Base-by-base conservation (phyloP, 1,139 yeast species). In the Meyerozyma carpophila region DNA sequence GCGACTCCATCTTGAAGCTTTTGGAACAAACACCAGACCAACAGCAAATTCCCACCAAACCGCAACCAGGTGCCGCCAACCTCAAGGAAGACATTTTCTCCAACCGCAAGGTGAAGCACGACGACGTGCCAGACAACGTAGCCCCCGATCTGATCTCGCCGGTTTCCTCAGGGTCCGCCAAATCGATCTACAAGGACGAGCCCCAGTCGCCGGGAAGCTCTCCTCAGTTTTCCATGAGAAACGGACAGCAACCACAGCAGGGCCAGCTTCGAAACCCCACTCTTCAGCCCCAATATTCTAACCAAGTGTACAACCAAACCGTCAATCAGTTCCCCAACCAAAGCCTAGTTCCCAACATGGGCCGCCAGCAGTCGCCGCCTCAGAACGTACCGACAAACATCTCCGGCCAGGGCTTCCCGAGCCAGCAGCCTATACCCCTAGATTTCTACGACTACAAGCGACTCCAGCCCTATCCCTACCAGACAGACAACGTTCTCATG, bases 201-300 rank as follows among this genome's bases (percentile, higher is more conserved):
- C 70, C 74, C 0, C 75, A 70, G 42, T 70, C 75, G 5, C 77
- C 77, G 1, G 70, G 65, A 39, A 66, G 75, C 0, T 68, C 75
- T 1, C 75, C 75, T 0, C 34, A 31, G 21, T 31, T n/a, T 14
- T 13, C 34, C 9, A 13, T 31, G 16, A 31, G 34, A 31, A 14
- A 13, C 5, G 20, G 18, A n/a, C 21, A 27, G 6, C 26, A 11
- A 8, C 11, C 37, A 8, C 37, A 34, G 14, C 26, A 16, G 8
- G 6, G 10, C 5, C 25, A 8, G 14, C 13, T n/a, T 4, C 13
- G 16, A 11, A 34, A 34, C n/a, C n/a, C n/a, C 26, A 8, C 44
- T 54, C 10, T 61, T 51, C 44, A 51, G 54, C 38, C 51, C 54
- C 16, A 51, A 52, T 40, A 38, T 45, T 42, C 44, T 42, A 41